Evolutionary conservation across 2,329 filamentous ascomycete genomes (phyloP).

Genomic region (Drechslerella dactyloides): DNA sequence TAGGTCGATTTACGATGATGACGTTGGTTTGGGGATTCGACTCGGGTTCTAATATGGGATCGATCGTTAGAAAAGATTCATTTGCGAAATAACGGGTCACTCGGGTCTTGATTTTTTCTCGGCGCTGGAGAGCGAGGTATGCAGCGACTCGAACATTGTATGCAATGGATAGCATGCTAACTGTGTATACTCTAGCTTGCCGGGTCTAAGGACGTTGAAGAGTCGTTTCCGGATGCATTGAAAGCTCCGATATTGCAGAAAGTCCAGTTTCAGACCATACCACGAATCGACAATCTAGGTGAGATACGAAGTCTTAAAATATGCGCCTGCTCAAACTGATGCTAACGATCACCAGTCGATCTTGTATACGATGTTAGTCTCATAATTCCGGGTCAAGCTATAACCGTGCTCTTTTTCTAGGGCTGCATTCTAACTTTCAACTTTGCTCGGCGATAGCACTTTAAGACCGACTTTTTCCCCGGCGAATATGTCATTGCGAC

Average conservation of each 20-base stretch:
- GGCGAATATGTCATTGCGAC: constrained; percentile 81
- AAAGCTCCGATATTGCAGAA: constrained; percentile 88
- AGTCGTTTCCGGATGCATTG: constrained; percentile 85
- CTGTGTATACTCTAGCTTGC: constrained; percentile 65
- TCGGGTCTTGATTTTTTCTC: constrained; percentile 91
- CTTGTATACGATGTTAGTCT: constrained; percentile 66
- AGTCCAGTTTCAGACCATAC: constrained; percentile 88
- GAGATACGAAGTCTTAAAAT: constrained; percentile 56
- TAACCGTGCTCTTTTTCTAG: constrained; percentile 38
- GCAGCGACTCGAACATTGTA: neutral
- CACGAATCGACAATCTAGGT: constrained; percentile 82
- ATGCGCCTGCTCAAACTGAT: neutral
- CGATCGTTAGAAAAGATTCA: constrained; percentile 74
- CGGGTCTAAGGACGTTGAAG: constrained; percentile 86
- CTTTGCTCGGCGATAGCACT: constrained; percentile 61
- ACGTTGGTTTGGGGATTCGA: neutral
- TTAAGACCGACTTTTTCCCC: constrained; percentile 88
- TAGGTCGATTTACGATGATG: constrained; percentile 9
- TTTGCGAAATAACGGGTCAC: constrained; percentile 93
- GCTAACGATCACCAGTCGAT: constrained; percentile 63
- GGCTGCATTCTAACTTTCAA: neutral
- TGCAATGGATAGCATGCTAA: constrained; percentile 53
- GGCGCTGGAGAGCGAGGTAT: constrained; percentile 86
- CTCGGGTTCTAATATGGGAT: constrained; percentile 28
- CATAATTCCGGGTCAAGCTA: constrained; percentile 14